These are phyloP conservation scores for Colletotrichum tropicale DNA, from an alignment of 2,329 filamentous ascomycete genomes.

Conservation along the genomic window DNA sequence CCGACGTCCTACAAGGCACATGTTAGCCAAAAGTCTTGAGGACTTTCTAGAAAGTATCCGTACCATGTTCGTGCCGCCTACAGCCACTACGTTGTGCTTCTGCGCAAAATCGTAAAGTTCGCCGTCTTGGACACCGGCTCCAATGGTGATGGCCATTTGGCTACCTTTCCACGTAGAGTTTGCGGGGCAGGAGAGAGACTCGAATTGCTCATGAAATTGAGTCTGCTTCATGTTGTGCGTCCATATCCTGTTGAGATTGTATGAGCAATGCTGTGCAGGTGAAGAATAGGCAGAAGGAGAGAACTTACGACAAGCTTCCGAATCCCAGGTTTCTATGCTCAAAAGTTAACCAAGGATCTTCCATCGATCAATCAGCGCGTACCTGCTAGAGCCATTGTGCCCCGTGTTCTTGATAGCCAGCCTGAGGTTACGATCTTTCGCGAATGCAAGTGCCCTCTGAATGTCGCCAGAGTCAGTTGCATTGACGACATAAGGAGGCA, in stretches of 20 bases:
- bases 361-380: not conserved
- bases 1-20: slow-evolving; percentile 53
- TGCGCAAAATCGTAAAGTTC: not conserved
- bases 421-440: slow-evolving; percentile 37
- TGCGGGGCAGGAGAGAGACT: not conserved
- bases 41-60: slow-evolving; percentile 22
- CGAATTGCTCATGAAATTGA: not conserved
- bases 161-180: not conserved
- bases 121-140: slow-evolving; percentile 2
- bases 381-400: slow-evolving; percentile 21
- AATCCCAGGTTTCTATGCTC: not conserved
- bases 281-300: not conserved
- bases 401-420: slow-evolving; percentile 37
- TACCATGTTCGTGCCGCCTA: slow-evolving; percentile 38
- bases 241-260: slow-evolving; percentile 31
- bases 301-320: not conserved
- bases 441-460: slow-evolving; percentile 36
- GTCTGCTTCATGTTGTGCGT: slow-evolving; percentile 40
- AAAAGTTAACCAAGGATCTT: not conserved
- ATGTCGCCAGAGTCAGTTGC: slow-evolving; percentile 22
- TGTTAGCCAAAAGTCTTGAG: not conserved
- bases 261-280: not conserved
- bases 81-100: slow-evolving; percentile 31
- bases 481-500: slow-evolving; percentile 28
- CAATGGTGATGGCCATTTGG: slow-evolving; percentile 25